Conservation (phyloP, 192 early-diverging fungal genomes). For the Rhizophagus prolifer region DNA sequence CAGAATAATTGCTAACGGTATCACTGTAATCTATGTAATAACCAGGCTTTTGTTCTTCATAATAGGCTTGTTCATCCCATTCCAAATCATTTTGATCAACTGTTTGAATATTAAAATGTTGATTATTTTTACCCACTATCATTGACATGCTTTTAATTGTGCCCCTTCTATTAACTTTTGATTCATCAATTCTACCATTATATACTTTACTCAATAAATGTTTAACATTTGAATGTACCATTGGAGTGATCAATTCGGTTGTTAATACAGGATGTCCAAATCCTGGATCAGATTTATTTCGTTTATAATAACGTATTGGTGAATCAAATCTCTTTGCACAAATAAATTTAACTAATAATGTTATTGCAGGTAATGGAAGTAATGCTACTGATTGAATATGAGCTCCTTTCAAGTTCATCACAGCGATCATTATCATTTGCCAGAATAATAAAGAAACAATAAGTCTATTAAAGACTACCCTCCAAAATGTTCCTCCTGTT, state of each 20-base stretch:
- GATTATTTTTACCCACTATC: not conserved
- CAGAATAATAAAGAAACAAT: slow-evolving; percentile 62
- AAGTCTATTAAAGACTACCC: slow-evolving; percentile 67
- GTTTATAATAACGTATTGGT: slow-evolving; percentile 53
- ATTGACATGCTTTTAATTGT: slow-evolving; percentile 33
- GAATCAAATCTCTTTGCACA: slow-evolving; percentile 47
- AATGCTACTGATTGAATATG: slow-evolving; percentile 46
- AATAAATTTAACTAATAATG: slow-evolving; percentile 52
- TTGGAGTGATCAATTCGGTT: slow-evolving; percentile 60
- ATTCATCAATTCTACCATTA: slow-evolving; percentile 40
- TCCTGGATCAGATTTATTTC: slow-evolving; percentile 35
- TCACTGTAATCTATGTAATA: slow-evolving; percentile 13
- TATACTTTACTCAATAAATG: slow-evolving; percentile 65
- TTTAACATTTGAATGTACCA: slow-evolving; percentile 65
- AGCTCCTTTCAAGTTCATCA: slow-evolving; percentile 52
- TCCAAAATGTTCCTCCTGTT: slow-evolving; percentile 72
- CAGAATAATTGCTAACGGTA: not conserved
- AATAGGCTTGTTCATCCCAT: slow-evolving; percentile 35
- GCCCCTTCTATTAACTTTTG: slow-evolving; percentile 32
- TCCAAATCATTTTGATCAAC: slow-evolving; percentile 38
- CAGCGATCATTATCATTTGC: slow-evolving; percentile 65
- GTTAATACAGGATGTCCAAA: slow-evolving; percentile 70
- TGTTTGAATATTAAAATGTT: slow-evolving; percentile 35
- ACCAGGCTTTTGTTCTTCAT: slow-evolving; percentile 2
- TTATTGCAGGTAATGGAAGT: slow-evolving; percentile 62